Conservation (phyloP, 495 filamentous ascomycete species). For the Tuber brumale region DNA sequence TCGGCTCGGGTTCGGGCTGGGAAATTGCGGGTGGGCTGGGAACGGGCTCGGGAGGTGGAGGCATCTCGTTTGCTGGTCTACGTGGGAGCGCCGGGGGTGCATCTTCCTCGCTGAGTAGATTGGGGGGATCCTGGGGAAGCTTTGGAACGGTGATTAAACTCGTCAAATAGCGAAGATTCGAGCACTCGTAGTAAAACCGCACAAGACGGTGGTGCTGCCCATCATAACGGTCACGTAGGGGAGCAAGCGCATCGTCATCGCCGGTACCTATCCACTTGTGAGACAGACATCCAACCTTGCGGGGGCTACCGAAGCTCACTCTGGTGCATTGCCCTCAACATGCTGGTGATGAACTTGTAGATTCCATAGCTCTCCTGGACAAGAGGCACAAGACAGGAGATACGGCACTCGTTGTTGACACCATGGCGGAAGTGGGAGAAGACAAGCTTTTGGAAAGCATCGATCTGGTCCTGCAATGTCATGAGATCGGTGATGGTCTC, state of each 20-base stretch:
- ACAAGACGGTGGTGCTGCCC: constrained; percentile 92
- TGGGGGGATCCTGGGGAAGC: constrained; percentile 87
- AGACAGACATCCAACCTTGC: constrained; percentile 21
- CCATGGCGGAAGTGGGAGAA: constrained; percentile 90
- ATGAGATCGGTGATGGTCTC: constrained; percentile 96
- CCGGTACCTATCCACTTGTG: constrained; percentile 60
- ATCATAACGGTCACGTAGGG: constrained; percentile 78
- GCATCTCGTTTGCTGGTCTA: constrained; percentile 63
- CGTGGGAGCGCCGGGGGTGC: constrained; percentile 74
- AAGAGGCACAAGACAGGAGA: constrained; percentile 84
- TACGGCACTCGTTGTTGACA: constrained; percentile 91
- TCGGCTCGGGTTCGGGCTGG: constrained; percentile 78
- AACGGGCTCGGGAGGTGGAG: constrained; percentile 54
- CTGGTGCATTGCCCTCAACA: constrained; percentile 93
- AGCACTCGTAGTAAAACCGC: constrained; percentile 98
- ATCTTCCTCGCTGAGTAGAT: constrained; percentile 75
- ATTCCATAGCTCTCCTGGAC: constrained; percentile 98
- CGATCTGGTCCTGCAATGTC: constrained; percentile 94
- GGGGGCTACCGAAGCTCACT: constrained; percentile 51
- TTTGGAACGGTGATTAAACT: constrained; percentile 94
- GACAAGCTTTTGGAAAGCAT: constrained; percentile 94
- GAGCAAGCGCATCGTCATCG: constrained; percentile 89
- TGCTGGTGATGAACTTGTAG: constrained; percentile 92
- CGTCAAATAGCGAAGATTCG: constrained; percentile 90
- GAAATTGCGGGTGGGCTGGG: constrained; percentile 57